Evolutionary conservation across 108 stramenopile species (phyloP).

Genomic region (Nitzschia putrida): DNA sequence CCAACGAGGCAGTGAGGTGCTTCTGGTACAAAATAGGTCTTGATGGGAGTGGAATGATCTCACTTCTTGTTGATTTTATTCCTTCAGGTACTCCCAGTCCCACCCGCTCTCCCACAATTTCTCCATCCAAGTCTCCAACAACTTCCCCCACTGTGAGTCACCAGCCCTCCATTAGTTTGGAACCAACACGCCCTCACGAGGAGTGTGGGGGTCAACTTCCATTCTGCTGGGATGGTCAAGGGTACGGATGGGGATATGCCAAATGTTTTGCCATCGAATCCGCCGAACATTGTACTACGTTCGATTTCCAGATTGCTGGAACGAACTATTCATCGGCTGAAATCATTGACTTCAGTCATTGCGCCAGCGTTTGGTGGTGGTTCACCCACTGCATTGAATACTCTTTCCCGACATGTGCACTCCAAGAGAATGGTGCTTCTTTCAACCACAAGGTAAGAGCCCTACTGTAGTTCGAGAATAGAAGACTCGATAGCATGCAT

Average conservation of each 20-base stretch:
- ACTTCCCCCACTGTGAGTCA: neutral
- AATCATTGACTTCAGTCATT: neutral
- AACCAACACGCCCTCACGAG: conserved; percentile 1
- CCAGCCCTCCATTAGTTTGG: neutral
- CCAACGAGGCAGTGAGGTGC: too few relatives aligned
- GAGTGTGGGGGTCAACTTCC: neutral
- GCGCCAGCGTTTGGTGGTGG: conserved; percentile 11
- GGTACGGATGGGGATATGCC: conserved; percentile 4
- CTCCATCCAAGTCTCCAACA: neutral
- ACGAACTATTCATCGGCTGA: neutral
- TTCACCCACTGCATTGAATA: conserved; percentile 1
- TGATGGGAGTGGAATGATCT: too few relatives aligned
- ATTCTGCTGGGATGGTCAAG: conserved; percentile 6
- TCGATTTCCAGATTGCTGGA: conserved; percentile 13
- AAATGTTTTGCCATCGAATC: neutral
- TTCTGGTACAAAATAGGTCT: too few relatives aligned
- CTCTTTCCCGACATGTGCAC: neutral
- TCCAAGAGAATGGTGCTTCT: neutral
- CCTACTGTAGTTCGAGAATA: neutral
- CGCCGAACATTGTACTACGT: neutral
- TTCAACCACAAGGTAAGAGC: neutral
- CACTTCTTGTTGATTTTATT: too few relatives aligned
- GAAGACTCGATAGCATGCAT: neutral
- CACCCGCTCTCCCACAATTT: neutral
- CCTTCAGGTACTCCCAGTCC: neutral